Percentiles rank a stretch among this genome's conserved stretches.
Conservation (phyloP, 176 grass and related monocot genomes). For the Triticum monococcum region DNA sequence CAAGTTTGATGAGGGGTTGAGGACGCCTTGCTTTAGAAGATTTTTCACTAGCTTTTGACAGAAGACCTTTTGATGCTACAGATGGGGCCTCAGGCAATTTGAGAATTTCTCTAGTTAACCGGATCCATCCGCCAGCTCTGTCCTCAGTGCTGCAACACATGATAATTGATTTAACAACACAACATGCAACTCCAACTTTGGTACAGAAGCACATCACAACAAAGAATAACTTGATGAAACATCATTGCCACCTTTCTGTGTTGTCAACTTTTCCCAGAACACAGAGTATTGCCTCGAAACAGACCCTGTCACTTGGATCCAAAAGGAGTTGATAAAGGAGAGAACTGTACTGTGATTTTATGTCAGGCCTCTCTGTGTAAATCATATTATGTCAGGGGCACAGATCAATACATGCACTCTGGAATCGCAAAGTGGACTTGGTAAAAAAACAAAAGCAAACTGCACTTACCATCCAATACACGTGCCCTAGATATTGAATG, state of each 20-base stretch:
- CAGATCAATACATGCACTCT: constrained; percentile 20
- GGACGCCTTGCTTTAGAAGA: constrained; percentile 88
- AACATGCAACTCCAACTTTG: background rate
- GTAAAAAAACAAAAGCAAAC: constrained; percentile 25
- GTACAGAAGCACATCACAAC: background rate
- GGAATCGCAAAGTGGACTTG: constrained; percentile 23
- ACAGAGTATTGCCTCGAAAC: constrained; percentile 98
- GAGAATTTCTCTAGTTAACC: constrained; percentile 95
- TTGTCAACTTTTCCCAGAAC: constrained; percentile 96
- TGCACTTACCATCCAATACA: constrained; percentile 72
- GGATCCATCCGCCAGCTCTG: constrained; percentile 96
- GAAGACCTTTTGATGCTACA: constrained; percentile 62
- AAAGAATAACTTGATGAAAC: constrained; percentile 7
- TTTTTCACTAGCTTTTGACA: constrained; percentile 82
- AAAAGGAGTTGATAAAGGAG: constrained; percentile 99
- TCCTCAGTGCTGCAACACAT: constrained; percentile 75
- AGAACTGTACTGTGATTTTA: constrained; percentile 87
- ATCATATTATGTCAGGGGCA: constrained; percentile 37
- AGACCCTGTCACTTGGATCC: constrained; percentile 98
- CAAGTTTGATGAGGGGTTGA: constrained; percentile 94
- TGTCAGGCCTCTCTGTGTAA: constrained; percentile 90
- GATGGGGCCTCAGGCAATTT: constrained; percentile 98
- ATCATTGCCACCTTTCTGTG: constrained; percentile 68
- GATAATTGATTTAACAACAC: constrained; percentile 14
- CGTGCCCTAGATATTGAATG: constrained; percentile 93